Evolutionary conservation across 176 grass and related monocot genomes (phyloP).

Genomic region (Lolium rigidum): DNA sequence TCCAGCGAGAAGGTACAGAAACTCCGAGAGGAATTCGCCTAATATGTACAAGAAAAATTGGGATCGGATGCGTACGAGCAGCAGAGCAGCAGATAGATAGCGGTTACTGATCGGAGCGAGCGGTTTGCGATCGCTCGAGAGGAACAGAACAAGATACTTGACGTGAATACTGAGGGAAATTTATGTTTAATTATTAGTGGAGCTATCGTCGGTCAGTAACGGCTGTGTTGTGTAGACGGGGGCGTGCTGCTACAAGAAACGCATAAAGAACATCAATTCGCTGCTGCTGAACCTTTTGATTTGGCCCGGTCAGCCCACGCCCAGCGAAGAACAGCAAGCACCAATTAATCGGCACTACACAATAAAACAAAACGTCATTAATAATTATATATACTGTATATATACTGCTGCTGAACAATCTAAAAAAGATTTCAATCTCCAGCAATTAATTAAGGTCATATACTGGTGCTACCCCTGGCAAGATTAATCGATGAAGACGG

Average conservation of each 20-base stretch:
- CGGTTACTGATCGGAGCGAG: background rate
- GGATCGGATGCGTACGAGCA: background rate
- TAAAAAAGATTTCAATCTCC: background rate
- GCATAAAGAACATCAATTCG: slow-evolving; percentile 9
- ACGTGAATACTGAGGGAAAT: background rate
- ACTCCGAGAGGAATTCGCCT: background rate
- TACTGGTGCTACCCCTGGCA: background rate
- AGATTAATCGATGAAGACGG: background rate
- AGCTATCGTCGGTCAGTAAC: background rate
- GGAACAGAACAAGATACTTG: background rate
- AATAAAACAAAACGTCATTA: too few relatives aligned
- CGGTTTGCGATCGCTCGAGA: background rate
- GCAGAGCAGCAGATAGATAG: background rate
- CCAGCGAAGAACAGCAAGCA: too few relatives aligned
- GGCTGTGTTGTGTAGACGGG: background rate
- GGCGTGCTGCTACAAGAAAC: background rate
- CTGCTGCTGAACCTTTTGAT: background rate
- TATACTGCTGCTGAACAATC: background rate
- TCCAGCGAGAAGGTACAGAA: background rate
- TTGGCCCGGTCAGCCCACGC: background rate
- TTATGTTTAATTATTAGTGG: background rate
- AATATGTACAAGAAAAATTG: background rate
- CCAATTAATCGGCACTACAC: too few relatives aligned
- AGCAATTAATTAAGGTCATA: background rate
- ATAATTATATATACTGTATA: too few relatives aligned